Percentiles rank a stretch among this genome's conserved stretches.
phyloP scores from a whole-genome alignment of 1,139 yeast genomes.

The Pichia sp. region DNA sequence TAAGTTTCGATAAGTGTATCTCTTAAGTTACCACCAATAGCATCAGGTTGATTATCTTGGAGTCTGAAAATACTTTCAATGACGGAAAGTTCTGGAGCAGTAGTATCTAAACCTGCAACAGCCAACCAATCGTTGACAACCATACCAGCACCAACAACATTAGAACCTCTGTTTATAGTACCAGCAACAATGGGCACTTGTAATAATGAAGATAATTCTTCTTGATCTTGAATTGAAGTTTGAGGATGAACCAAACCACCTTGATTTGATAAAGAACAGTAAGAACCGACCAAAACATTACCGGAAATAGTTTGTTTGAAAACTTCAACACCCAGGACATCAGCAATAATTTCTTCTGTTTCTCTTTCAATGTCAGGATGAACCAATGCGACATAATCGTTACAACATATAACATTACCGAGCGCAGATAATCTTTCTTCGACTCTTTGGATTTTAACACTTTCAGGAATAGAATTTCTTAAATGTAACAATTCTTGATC shows the following conservation, averaged over 20 bases:
- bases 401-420: slow-evolving; percentile 97
- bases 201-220: slow-evolving; percentile 87
- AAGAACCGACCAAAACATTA: slow-evolving; percentile 93
- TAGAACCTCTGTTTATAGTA: slow-evolving; percentile 94
- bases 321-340: slow-evolving; percentile 98
- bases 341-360: slow-evolving; percentile 97
- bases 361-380: slow-evolving; percentile 99
- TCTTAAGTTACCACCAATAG: slow-evolving; percentile 76
- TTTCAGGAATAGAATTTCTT: slow-evolving; percentile 95
- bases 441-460: slow-evolving; percentile 92
- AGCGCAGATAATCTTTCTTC: slow-evolving; percentile 95
- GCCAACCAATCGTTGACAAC: slow-evolving; percentile 98
- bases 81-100: slow-evolving; percentile 97
- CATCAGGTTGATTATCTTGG: slow-evolving; percentile 82
- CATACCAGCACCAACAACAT: slow-evolving; percentile 98
- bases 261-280: slow-evolving; percentile 90
- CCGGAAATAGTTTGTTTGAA: slow-evolving; percentile 99
- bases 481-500: slow-evolving; percentile 98
- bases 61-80: slow-evolving; percentile 92
- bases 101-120: slow-evolving; percentile 93
- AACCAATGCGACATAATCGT: slow-evolving; percentile 96
- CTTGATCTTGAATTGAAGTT: slow-evolving; percentile 95
- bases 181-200: slow-evolving; percentile 99
- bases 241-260: slow-evolving; percentile 99
- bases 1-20: slow-evolving; percentile 89